Evolutionary conservation across 1,284 basidiomycete species (phyloP).

Genomic region (Sphaerobolus stellatus): DNA sequence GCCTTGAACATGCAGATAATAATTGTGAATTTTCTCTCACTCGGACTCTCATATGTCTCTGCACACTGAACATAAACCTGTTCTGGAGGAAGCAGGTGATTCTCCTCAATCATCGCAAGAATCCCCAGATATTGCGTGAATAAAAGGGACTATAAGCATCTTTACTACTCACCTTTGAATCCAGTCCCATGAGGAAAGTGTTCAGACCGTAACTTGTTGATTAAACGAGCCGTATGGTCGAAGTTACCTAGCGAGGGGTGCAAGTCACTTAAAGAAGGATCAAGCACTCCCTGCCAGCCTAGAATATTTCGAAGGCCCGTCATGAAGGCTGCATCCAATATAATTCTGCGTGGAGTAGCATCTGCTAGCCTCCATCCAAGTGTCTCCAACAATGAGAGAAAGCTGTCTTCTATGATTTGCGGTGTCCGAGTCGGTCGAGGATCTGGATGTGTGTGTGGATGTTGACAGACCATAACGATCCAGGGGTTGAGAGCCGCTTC

Average conservation of each 20-base stretch:
- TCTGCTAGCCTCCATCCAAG: constrained; percentile 27
- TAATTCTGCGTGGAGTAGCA: constrained; percentile 25
- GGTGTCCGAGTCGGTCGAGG: constrained; percentile 17
- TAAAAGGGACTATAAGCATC: neutral
- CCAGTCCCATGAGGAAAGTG: constrained; percentile 24
- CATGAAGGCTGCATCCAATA: constrained; percentile 26
- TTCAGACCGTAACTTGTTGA: constrained; percentile 16
- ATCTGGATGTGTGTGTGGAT: constrained; percentile 19
- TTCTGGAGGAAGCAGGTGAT: neutral
- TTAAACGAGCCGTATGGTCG: constrained; percentile 21
- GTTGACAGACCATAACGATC: constrained; percentile 20
- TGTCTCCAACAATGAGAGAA: constrained; percentile 12
- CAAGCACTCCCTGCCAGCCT: constrained; percentile 13
- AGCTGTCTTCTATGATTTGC: neutral
- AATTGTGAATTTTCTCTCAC: constrained; percentile 11
- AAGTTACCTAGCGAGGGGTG: constrained; percentile 29
- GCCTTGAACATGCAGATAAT: constrained; percentile 23
- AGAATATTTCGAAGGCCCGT: constrained; percentile 16
- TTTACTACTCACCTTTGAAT: constrained; percentile 20
- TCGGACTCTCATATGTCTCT: constrained; percentile 4
- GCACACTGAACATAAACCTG: constrained; percentile 16
- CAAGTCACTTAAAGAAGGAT: constrained; percentile 19
- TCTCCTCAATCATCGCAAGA: neutral
- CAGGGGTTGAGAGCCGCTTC: constrained; percentile 18
- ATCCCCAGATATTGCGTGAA: neutral